Base-by-base conservation (phyloP, 176 grass and related monocot species). In the Rhipidocladum racemiflorum region DNA sequence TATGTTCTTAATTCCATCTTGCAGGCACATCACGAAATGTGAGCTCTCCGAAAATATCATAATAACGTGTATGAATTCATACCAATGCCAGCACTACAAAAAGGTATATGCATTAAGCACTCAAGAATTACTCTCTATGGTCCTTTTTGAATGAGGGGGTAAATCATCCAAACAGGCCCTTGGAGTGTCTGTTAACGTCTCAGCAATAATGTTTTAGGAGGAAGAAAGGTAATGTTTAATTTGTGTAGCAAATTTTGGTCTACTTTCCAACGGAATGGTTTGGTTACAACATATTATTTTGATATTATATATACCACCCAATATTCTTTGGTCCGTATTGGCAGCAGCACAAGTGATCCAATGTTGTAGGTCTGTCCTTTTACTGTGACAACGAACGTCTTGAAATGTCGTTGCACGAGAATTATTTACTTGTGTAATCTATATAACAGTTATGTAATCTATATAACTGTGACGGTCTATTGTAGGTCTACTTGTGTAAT, bases 1-100 rank as follows among this genome's bases (percentile, higher is more conserved):
- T 60, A 74, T 45, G 16, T 15, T 69, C 35, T 34, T 23, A 59
- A 65, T 81, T 81, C 54, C 45, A 76, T 71, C 56, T 85, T 81
- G 64, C 78, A 89, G 88, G 78, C 29, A 38, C 21, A n/a, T 39
- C 34, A 82, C 21, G 16, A 44, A 78, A 51, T 43, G 2, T 39
- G 43, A 85, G 54, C 63, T 85, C 23, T 49, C 32, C 11, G 20
- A 70, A 65, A 73, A 25, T 61, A 75, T 27, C 27, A 43, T 24
- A 36, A 54, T 72, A 70, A 54, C 17, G 27, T 69, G 43, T 59
- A 42, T 34, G 10, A 69, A 6, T 18, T 56, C 65, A 24, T 4
- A 54, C 8, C 51, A 54, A 54, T 34, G 15, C 70, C 27, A 50
- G 42, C 77, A 42, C 6, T 21, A 23, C 32, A 68, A 32, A 59